phyloP scores from a whole-genome alignment of 2,329 filamentous ascomycete species.

The Penicillium sp. region DNA sequence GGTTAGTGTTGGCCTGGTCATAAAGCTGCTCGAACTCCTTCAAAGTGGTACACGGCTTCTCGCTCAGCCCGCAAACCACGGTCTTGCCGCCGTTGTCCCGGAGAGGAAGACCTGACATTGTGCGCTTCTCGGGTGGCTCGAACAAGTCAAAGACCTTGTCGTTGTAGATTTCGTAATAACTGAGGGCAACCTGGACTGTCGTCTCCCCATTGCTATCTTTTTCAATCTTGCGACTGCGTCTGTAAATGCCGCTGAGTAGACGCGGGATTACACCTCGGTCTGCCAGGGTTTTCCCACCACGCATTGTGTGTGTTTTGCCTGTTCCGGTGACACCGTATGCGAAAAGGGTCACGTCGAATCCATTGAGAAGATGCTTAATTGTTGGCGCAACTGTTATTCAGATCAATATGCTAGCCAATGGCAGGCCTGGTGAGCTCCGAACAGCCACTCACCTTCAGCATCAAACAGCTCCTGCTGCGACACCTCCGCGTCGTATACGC shows the following conservation, averaged over 20 bases:
- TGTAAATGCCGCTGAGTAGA: conserved; percentile 79
- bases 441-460: conserved; percentile 66
- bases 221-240: conserved; percentile 76
- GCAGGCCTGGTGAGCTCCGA: background rate
- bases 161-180: conserved; percentile 97
- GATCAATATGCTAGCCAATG: conserved; percentile 14
- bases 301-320: conserved; percentile 95
- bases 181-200: conserved; percentile 70
- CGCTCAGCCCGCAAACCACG: conserved; percentile 79
- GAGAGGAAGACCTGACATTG: conserved; percentile 73
- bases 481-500: conserved; percentile 77
- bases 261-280: conserved; percentile 87
- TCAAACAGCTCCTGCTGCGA: conserved; percentile 87
- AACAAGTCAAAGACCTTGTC: conserved; percentile 92
- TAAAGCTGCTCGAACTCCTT: conserved; percentile 90
- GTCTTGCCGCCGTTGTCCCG: conserved; percentile 85
- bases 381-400: conserved; percentile 70
- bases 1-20: conserved; percentile 86
- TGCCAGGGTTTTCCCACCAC: conserved; percentile 79
- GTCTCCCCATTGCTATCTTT: conserved; percentile 73
- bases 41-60: conserved; percentile 75
- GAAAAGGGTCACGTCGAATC: conserved; percentile 83
- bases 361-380: conserved; percentile 82
- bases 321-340: conserved; percentile 92
- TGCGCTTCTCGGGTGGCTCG: conserved; percentile 82